Evolutionary conservation across 768 basidiomycete genomes (phyloP).

Genomic region (Dioszegia crocea): DNA sequence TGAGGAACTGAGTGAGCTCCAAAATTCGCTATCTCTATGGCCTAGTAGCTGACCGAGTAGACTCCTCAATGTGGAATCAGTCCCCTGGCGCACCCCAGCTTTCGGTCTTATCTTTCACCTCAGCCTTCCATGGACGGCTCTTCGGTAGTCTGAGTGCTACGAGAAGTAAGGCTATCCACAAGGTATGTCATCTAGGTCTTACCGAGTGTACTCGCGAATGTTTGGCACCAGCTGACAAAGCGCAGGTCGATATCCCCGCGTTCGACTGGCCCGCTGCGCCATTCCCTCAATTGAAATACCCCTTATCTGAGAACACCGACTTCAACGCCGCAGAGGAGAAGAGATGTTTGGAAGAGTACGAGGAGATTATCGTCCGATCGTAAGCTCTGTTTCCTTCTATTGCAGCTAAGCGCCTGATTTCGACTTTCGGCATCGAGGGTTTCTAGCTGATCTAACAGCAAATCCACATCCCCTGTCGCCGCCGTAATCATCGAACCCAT

Average conservation of each 20-base stretch:
- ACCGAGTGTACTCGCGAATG: too few relatives aligned
- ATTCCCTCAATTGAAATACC: slow-evolving; percentile 52
- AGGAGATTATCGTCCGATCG: slow-evolving; percentile 42
- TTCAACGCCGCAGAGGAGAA: slow-evolving; percentile 51
- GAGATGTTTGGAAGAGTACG: slow-evolving; percentile 43
- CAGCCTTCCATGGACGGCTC: slow-evolving; percentile 53
- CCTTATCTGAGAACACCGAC: slow-evolving; percentile 46
- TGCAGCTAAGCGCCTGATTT: too few relatives aligned
- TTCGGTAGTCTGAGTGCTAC: slow-evolving; percentile 52
- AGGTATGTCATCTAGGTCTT: slow-evolving; percentile 17
- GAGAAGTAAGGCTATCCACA: slow-evolving; percentile 53
- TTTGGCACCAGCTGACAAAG: background rate
- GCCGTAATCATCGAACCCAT: slow-evolving; percentile 54
- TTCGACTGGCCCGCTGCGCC: slow-evolving; percentile 53
- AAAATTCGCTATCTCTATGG: background rate
- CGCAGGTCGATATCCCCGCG: slow-evolving; percentile 51
- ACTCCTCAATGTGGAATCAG: slow-evolving; percentile 50
- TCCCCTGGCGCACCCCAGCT: slow-evolving; percentile 51
- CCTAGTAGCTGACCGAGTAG: slow-evolving; percentile 15
- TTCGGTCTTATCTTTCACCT: slow-evolving; percentile 50
- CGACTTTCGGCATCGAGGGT: too few relatives aligned
- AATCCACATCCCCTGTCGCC: slow-evolving; percentile 49
- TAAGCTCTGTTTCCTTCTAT: slow-evolving; percentile 9
- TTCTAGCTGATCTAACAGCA: slow-evolving; percentile 23
- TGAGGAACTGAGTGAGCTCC: slow-evolving; percentile 13